Base-by-base conservation (phyloP, 208 protist species). In the Leptomonas seymouri region DNA sequence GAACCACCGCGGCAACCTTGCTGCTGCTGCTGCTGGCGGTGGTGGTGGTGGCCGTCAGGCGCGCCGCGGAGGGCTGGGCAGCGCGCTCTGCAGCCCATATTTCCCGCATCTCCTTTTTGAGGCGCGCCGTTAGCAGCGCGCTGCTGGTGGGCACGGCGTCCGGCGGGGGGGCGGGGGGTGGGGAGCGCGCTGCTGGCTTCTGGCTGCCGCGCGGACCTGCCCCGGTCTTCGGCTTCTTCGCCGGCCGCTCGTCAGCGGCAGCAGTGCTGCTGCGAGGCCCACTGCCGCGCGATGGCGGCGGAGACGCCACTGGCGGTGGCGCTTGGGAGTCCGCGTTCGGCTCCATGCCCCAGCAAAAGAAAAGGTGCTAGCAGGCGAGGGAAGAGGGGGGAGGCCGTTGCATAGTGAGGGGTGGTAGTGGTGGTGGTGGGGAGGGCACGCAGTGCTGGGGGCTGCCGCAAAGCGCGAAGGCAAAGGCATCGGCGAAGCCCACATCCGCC, bases 1-100 rank as follows among this genome's bases (percentile, higher is more conserved):
- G 89, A 14, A 93, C 67, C 1, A 76, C 50, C 31, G 71, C 50
- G n/a, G 64, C 57, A 1, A 71, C 46, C 12, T 57, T 44, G 25
- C 23, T 28, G 7, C 12, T 65, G 28, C 23, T 25, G n/a, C 27
- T 41, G 3, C 8, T 21, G 8, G 30, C 30, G 31, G 9, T 58
- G 12, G 12, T 23, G 28, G 28, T 57, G 28, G 28, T 21, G 18
- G 1, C 27, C 2, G 57, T n/a, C 25, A 20, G 11, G 44, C 7
- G 12, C 1, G 46, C 16, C 23, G 11, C 46, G 25, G 36, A 8
- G 12, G 57, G 5, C 20, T 3, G 20, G 20, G 20, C 16, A 55
- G 14, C 5, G 9, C 23, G 48, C 23, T 41, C 45, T 9, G 65
- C 49, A 51, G 28, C 20, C 83, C 86, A 91, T 16, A 76, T 59